A percentile compares a stretch with the other conserved stretches of the same genome.
Evolutionary conservation across 108 stramenopile genomes (phyloP).

Genomic region (Cyclostephanos tholiformis): DNA sequence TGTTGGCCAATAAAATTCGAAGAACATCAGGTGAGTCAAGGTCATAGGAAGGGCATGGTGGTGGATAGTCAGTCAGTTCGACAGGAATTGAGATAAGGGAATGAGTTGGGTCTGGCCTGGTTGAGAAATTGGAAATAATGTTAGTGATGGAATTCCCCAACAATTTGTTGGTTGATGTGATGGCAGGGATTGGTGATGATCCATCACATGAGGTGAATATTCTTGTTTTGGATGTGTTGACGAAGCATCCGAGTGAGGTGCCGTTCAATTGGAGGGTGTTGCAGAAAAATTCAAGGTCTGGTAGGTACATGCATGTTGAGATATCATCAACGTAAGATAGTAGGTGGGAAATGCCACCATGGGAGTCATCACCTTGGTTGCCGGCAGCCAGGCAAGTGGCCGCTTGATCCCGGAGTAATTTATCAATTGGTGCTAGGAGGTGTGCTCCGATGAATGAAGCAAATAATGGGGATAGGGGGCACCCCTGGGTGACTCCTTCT

Average conservation of each 20-base stretch:
- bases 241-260: no score
- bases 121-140: not conserved
- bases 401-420: not conserved
- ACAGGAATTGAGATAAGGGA: not conserved
- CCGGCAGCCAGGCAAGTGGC: not conserved
- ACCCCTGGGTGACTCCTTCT: conserved; percentile 28
- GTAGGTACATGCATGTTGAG: not conserved
- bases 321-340: not conserved
- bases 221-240: no score
- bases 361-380: not conserved
- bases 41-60: conserved; percentile 1
- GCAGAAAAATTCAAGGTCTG: not conserved
- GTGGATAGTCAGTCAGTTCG: not conserved
- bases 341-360: not conserved
- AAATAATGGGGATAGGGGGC: conserved; percentile 27
- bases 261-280: not conserved
- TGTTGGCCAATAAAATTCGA: not conserved
- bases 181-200: no score
- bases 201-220: no score
- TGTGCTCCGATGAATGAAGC: conserved; percentile 9
- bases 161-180: no score
- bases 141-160: not conserved
- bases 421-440: conserved; percentile 1
- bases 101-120: not conserved
- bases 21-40: not conserved